A percentile compares a stretch with the other conserved stretches of the same genome.
phyloP scores from a whole-genome alignment of 2,329 filamentous ascomycete species.

The Colletotrichum godetiae region DNA sequence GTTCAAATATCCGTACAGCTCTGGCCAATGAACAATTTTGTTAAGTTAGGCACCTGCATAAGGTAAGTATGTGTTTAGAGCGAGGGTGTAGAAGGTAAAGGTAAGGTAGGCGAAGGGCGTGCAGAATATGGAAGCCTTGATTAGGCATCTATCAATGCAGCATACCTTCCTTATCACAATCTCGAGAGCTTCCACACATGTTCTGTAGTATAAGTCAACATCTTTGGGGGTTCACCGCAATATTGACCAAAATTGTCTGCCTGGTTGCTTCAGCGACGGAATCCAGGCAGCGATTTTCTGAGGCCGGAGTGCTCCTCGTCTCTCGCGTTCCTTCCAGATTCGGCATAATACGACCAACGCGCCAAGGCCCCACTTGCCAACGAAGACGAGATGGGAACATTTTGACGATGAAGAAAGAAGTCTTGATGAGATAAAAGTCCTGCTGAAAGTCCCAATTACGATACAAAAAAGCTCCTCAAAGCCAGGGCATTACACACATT shows the following conservation, averaged over 20 bases:
- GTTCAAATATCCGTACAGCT: too few relatives aligned
- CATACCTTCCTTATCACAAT: too few relatives aligned
- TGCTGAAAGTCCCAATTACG: background rate
- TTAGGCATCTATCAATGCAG: too few relatives aligned
- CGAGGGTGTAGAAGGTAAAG: too few relatives aligned
- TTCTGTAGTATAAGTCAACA: too few relatives aligned
- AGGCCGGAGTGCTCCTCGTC: too few relatives aligned
- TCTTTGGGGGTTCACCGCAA: background rate
- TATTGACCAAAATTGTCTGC: background rate
- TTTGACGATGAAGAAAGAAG: background rate
- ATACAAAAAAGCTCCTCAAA: background rate
- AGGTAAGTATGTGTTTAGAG: too few relatives aligned
- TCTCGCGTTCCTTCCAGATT: background rate
- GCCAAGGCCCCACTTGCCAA: background rate
- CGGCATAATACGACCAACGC: background rate
- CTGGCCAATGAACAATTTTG: too few relatives aligned
- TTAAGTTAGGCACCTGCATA: too few relatives aligned
- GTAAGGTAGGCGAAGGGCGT: too few relatives aligned
- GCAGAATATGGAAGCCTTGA: too few relatives aligned
- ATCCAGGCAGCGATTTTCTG: constrained; percentile 1
- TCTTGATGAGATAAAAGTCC: background rate
- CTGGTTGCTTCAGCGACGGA: background rate
- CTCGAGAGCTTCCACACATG: background rate
- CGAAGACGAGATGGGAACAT: background rate
- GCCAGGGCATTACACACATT: accelerated